phyloP scores from a whole-genome alignment of 2,329 filamentous ascomycete species.

The Alternaria sp. region DNA sequence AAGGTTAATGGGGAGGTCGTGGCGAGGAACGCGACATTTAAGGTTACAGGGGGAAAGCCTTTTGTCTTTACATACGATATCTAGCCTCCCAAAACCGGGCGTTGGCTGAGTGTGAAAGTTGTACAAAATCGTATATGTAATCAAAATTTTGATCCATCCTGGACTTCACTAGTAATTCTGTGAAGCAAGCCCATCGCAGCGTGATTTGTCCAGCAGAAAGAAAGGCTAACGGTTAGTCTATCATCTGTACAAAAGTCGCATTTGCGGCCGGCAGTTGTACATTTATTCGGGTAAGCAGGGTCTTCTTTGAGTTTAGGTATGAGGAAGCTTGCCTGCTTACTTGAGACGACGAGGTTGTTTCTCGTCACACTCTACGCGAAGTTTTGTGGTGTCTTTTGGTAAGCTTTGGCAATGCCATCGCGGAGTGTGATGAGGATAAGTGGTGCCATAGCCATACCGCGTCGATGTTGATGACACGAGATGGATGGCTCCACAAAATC shows the following conservation, averaged over 20 bases:
- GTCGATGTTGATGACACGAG: background rate
- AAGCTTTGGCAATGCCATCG: background rate
- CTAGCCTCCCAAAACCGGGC: background rate
- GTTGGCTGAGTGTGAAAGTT: background rate
- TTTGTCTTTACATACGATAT: background rate
- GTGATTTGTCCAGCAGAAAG: background rate
- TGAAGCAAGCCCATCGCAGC: background rate
- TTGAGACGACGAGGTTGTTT: background rate
- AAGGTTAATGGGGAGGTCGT: background rate
- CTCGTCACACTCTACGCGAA: background rate
- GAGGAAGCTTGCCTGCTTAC: background rate
- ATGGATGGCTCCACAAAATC: background rate
- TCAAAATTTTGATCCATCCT: background rate
- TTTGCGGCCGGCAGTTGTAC: background rate
- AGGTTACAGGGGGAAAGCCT: background rate
- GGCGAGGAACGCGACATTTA: background rate
- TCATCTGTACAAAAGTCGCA: background rate
- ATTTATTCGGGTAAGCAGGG: background rate
- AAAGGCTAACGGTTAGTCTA: background rate
- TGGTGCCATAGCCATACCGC: background rate
- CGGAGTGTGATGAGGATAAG: background rate
- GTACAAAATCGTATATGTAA: background rate
- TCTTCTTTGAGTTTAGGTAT: too few relatives aligned
- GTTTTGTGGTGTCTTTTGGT: background rate
- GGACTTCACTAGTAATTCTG: background rate